phyloP scores from a whole-genome alignment of 345 rosid genomes.

The Linum lewisii region DNA sequence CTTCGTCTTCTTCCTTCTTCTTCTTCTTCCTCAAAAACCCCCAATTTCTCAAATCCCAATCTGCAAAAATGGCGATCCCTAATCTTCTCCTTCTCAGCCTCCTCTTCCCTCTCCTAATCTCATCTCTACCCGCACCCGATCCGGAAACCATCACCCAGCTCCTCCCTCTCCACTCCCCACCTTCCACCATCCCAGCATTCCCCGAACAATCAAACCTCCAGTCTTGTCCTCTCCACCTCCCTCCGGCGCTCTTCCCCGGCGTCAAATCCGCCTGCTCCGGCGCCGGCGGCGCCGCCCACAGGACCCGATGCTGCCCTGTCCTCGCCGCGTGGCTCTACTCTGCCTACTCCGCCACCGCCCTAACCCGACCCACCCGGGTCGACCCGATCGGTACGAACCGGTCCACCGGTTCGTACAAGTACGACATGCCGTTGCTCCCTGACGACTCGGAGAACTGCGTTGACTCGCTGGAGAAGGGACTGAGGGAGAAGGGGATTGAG shows the following conservation, averaged over 20 bases:
- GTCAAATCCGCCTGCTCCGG: conserved; percentile 49
- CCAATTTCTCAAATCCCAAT: conserved; percentile 15
- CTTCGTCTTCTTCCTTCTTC: conserved; percentile 1
- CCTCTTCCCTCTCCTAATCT: conserved; percentile 4
- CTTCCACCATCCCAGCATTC: conserved; percentile 84
- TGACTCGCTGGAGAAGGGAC: conserved; percentile 56
- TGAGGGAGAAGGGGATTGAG: conserved; percentile 57
- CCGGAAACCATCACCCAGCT: conserved; percentile 37
- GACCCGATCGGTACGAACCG: background rate
- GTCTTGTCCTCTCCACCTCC: conserved; percentile 65
- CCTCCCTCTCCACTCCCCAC: conserved; percentile 35
- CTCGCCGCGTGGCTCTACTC: conserved; percentile 84
- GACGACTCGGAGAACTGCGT: conserved; percentile 95
- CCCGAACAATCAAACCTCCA: conserved; percentile 68
- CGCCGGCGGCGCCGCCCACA: conserved; percentile 20
- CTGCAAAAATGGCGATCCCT: too few relatives aligned
- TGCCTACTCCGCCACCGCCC: conserved; percentile 73
- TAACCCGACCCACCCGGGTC: conserved; percentile 21
- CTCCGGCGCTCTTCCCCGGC: conserved; percentile 55
- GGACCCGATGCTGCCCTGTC: conserved; percentile 74
- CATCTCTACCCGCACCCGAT: conserved; percentile 30
- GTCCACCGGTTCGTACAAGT: conserved; percentile 16
- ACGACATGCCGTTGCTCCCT: conserved; percentile 78
- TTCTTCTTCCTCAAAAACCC: conserved; percentile 12
- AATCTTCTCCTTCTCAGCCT: conserved; percentile 12